A percentile compares a stretch with the other conserved stretches of the same genome.
These are phyloP conservation scores for Suillus occidentalis DNA, from an alignment of 768 basidiomycete species.

Conservation along the genomic window DNA sequence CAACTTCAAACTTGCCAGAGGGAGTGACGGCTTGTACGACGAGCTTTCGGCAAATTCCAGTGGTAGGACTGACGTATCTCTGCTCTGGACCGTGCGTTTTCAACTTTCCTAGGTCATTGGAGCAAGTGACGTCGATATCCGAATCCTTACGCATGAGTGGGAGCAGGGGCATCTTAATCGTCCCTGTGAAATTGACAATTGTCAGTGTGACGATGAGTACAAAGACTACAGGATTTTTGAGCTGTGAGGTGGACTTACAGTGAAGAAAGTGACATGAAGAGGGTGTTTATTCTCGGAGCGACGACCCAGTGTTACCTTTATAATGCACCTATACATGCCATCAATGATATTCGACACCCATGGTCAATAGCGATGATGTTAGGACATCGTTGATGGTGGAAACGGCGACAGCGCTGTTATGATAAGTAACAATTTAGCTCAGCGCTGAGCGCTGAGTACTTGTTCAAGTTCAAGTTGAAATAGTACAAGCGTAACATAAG, in stretches of 20 bases:
- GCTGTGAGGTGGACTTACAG: background rate
- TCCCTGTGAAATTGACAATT: background rate
- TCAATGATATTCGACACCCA: too few relatives aligned
- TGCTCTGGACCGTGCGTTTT: constrained; percentile 12
- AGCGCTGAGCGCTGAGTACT: too few relatives aligned
- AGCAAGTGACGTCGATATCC: background rate
- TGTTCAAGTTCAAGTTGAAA: too few relatives aligned
- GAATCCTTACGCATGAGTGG: background rate
- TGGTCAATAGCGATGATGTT: too few relatives aligned
- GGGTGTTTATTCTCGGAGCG: background rate
- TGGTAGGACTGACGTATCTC: constrained; percentile 18
- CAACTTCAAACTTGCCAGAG: background rate
- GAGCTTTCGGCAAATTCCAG: constrained; percentile 16
- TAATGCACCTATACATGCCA: background rate
- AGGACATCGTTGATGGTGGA: too few relatives aligned
- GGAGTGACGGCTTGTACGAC: constrained; percentile 14
- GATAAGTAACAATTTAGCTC: too few relatives aligned
- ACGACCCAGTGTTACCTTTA: background rate
- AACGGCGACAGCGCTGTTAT: too few relatives aligned
- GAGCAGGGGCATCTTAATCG: background rate
- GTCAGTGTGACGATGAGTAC: background rate
- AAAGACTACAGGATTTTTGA: background rate
- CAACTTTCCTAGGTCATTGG: background rate
- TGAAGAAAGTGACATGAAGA: background rate
- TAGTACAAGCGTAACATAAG: too few relatives aligned